Conservation (phyloP, 352 stramenopile species). For the Pythium grandisporangium region DNA sequence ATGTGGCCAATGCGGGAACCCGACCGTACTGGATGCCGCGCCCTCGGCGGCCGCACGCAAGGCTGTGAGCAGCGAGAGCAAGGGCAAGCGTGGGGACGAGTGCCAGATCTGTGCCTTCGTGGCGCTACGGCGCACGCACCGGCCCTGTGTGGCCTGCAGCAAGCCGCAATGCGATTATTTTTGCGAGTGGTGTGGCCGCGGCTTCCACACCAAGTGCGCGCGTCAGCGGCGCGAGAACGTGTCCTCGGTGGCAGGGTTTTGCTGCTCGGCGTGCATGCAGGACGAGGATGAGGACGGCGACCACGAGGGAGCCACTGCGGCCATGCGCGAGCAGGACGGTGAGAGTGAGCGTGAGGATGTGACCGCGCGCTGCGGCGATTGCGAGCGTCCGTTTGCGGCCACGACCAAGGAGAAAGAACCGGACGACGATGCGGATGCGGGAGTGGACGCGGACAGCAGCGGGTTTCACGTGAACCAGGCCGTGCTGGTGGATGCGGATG, state of each 20-base stretch:
- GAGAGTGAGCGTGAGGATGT: slow-evolving; percentile 36
- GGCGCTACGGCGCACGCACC: slow-evolving; percentile 48
- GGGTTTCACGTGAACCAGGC: slow-evolving; percentile 78
- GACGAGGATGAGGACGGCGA: slow-evolving; percentile 55
- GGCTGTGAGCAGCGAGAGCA: too few relatives aligned
- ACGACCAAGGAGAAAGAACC: slow-evolving; percentile 8
- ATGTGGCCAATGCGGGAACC: slow-evolving; percentile 38
- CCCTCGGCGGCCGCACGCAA: too few relatives aligned
- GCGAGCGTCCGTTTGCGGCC: slow-evolving; percentile 39
- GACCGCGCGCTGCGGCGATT: slow-evolving; percentile 59
- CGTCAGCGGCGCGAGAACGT: slow-evolving; percentile 39
- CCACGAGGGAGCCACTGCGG: too few relatives aligned
- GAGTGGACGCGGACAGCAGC: slow-evolving; percentile 11
- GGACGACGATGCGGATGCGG: slow-evolving; percentile 3
- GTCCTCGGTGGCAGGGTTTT: slow-evolving; percentile 45
- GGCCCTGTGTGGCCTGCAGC: slow-evolving; percentile 57
- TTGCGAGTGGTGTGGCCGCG: slow-evolving; percentile 79
- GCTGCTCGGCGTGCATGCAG: slow-evolving; percentile 58
- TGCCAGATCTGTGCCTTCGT: slow-evolving; percentile 84
- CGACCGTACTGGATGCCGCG: slow-evolving; percentile 22
- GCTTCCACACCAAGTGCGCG: slow-evolving; percentile 71
- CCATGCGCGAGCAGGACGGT: slow-evolving; percentile 33
- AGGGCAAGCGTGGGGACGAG: too few relatives aligned
- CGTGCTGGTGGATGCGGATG: slow-evolving; percentile 79
- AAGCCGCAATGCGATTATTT: slow-evolving; percentile 63